Evolutionary conservation across 2,329 filamentous ascomycete species (phyloP).

Genomic region (Colletotrichum sojae): DNA sequence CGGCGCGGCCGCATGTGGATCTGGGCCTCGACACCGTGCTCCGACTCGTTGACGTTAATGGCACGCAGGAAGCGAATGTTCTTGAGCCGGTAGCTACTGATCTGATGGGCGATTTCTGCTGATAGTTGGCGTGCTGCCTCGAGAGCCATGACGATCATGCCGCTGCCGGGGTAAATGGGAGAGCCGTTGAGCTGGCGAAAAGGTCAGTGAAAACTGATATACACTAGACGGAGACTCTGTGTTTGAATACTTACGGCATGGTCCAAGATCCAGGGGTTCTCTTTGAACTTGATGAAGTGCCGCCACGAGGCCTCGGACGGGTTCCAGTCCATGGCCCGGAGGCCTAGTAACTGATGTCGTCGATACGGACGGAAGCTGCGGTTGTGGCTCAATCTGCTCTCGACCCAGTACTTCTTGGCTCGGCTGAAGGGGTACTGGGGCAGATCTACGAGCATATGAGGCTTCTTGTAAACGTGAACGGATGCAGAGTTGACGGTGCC

Average conservation of each 20-base stretch:
- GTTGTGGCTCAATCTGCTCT: slow-evolving; percentile 60
- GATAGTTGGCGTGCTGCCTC: slow-evolving; percentile 59
- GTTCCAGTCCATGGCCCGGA: slow-evolving; percentile 58
- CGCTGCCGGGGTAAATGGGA: slow-evolving; percentile 65
- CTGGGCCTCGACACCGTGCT: slow-evolving; percentile 26
- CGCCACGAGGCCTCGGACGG: slow-evolving; percentile 63
- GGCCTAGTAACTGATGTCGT: slow-evolving; percentile 66
- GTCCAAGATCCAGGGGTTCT: slow-evolving; percentile 67
- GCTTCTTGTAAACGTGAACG: neutral
- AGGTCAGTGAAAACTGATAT: slow-evolving; percentile 56
- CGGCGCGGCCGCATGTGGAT: slow-evolving; percentile 32
- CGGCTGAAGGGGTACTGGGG: slow-evolving; percentile 70
- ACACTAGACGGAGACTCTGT: slow-evolving; percentile 59
- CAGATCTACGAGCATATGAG: slow-evolving; percentile 56
- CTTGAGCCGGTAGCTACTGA: slow-evolving; percentile 10
- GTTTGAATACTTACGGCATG: slow-evolving; percentile 59
- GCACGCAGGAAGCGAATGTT: slow-evolving; percentile 19
- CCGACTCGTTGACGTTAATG: slow-evolving; percentile 16
- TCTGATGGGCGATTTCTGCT: neutral
- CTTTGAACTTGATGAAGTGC: slow-evolving; percentile 61
- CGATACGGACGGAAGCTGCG: slow-evolving; percentile 60
- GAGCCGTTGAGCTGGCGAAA: slow-evolving; percentile 57
- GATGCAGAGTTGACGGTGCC: neutral
- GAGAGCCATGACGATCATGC: slow-evolving; percentile 64
- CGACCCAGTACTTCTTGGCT: slow-evolving; percentile 65